Conservation (phyloP, 345 rosid species). For the Lepidium africanum region DNA sequence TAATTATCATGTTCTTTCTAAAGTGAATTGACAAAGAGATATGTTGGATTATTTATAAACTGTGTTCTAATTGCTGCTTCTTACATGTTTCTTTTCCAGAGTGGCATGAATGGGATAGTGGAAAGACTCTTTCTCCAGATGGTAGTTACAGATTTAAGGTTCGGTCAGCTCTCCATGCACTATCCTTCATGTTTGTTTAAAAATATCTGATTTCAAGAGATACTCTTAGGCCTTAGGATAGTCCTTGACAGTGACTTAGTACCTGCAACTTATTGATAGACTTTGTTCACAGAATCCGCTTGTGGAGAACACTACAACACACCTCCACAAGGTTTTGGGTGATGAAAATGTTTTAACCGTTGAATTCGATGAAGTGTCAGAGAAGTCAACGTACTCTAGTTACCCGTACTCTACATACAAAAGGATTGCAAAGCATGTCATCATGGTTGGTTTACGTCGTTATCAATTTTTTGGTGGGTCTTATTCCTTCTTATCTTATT, state of each 20-base stretch:
- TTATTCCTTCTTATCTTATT: neutral
- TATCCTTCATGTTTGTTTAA: neutral
- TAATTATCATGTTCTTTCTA: neutral
- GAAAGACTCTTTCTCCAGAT: constrained; percentile 29
- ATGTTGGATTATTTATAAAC: neutral
- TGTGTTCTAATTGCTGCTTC: neutral
- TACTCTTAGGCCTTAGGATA: neutral
- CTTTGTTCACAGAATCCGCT: constrained; percentile 49
- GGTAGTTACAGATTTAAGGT: constrained; percentile 55
- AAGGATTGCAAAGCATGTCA: constrained; percentile 42
- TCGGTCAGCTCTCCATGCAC: neutral
- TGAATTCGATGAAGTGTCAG: constrained; percentile 33
- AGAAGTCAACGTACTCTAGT: neutral
- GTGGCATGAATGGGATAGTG: constrained; percentile 44
- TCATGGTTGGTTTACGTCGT: constrained; percentile 49
- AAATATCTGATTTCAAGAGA: neutral
- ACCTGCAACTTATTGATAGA: neutral
- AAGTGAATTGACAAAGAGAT: neutral
- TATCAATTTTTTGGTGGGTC: constrained; percentile 68
- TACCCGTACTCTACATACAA: constrained; percentile 17
- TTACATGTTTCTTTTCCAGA: constrained; percentile 18
- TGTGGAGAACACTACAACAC: constrained; percentile 33
- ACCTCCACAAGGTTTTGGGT: constrained; percentile 63
- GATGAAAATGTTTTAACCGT: constrained; percentile 70
- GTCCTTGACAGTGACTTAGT: neutral